Evolutionary conservation across 495 filamentous ascomycete species (phyloP).

Genomic region (Cercophora scortea): DNA sequence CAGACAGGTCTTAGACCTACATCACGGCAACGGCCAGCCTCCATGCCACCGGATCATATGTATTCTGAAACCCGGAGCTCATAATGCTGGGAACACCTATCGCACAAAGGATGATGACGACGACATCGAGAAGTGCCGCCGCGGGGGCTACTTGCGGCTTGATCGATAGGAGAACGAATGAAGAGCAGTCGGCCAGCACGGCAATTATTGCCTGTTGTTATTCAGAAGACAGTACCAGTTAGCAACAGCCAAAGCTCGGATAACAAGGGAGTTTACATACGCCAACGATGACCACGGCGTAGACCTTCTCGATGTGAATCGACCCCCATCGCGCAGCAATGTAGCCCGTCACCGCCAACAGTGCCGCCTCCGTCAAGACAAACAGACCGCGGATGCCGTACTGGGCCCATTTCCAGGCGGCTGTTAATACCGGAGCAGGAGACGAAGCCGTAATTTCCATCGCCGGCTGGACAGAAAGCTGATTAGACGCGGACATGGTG

Average conservation of each 20-base stretch:
- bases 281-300: neutral
- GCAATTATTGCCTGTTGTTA: neutral
- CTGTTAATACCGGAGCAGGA: neutral
- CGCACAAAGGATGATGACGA: neutral
- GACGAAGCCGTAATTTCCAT: too few relatives aligned
- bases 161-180: neutral
- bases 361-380: neutral
- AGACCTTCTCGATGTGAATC: neutral
- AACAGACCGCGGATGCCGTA: neutral
- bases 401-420: neutral
- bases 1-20: neutral
- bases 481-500: too few relatives aligned
- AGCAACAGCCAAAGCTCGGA: neutral
- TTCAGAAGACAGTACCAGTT: neutral
- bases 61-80: neutral
- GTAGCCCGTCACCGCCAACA: neutral
- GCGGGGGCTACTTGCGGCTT: neutral
- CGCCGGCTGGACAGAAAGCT: too few relatives aligned
- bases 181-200: neutral
- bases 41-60: neutral
- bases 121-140: neutral
- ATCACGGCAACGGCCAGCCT: slow-evolving; percentile 1
- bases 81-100: slow-evolving; percentile 1
- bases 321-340: neutral
- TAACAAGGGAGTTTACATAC: neutral